Base-by-base conservation (phyloP, 108 stramenopile genomes). In the Nitzschia sp. region DNA sequence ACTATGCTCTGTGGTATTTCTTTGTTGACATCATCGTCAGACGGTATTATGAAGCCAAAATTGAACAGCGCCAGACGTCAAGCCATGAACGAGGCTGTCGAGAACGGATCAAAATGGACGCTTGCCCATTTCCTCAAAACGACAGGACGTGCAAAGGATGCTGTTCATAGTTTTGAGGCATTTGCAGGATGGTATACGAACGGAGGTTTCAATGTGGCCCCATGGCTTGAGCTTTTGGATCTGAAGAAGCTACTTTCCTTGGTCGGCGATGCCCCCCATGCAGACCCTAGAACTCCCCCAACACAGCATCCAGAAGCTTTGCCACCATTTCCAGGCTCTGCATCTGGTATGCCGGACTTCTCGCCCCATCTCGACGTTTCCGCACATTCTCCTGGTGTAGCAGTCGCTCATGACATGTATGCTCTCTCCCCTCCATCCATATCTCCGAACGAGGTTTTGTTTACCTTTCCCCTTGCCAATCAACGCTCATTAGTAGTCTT, bases 191-290 rank as follows among this genome's bases (percentile, higher is more conserved):
- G 95, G 95, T 96, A 96, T 69, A 92, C 87, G 11, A 71, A 75
- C 10, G 92, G 92, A 19, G 95, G 95, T 14, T 96, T 83, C 73
- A 84, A 81, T 48, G 80, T 92, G 62, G 92, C 92, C 19, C 91
- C 95, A 21, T 96, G 95, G 95, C 72, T 96, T 37, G 95, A 96
- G 69, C 85, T 96, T 21, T 73, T 96, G 51, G 95, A 93, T 73
- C 83, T 93, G 56, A 79, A 80, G 41, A 96, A 96, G 67, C 69
- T 95, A 17, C 70, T 91, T 10, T 76, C 84, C 3, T 65, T 95
- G 50, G 76, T 93, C 51, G 69, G 72, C 29, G 83, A 83, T 17
- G 63, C 48, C 21, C 50, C 46, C 0, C 63, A 42, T 9, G 22
- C 53, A 9, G 43, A n/a, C 26, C 39, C 60, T 1, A 66, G 54